Conservation (phyloP, 805 yeast species). For the fission yeast (Schizosaccharomyces pombe) region DNA sequence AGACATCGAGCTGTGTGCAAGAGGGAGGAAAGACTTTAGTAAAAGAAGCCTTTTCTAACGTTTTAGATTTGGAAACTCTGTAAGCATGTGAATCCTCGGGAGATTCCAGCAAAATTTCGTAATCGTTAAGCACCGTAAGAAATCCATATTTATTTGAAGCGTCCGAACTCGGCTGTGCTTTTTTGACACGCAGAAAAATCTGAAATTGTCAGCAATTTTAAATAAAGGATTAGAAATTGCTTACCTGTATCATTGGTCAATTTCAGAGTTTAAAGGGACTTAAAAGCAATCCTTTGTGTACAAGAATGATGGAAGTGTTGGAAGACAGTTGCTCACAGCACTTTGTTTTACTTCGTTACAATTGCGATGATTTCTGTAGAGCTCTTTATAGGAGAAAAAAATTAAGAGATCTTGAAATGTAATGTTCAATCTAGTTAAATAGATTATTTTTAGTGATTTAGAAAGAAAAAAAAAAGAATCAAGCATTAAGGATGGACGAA, state of each 20-base stretch:
- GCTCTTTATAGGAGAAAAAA: no score
- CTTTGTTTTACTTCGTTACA: no score
- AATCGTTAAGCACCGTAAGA: neutral
- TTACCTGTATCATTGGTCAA: neutral
- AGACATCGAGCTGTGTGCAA: neutral
- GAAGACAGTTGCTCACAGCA: no score
- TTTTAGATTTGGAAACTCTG: neutral
- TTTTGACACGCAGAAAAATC: neutral
- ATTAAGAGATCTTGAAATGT: no score
- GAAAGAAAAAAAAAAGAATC: no score
- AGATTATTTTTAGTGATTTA: no score
- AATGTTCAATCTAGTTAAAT: no score
- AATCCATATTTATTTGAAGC: neutral
- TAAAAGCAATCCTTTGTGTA: no score
- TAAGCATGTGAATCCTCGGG: slow-evolving; percentile 1
- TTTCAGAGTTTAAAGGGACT: no score
- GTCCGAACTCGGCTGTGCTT: neutral
- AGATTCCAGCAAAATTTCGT: neutral
- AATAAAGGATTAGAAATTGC: neutral
- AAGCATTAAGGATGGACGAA: no score
- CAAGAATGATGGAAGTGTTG: no score
- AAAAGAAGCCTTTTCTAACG: neutral
- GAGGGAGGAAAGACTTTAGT: neutral
- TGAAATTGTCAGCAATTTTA: neutral
- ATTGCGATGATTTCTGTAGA: no score